phyloP scores from a whole-genome alignment of 768 basidiomycete genomes.

The Psilocybe subaeruginosa region DNA sequence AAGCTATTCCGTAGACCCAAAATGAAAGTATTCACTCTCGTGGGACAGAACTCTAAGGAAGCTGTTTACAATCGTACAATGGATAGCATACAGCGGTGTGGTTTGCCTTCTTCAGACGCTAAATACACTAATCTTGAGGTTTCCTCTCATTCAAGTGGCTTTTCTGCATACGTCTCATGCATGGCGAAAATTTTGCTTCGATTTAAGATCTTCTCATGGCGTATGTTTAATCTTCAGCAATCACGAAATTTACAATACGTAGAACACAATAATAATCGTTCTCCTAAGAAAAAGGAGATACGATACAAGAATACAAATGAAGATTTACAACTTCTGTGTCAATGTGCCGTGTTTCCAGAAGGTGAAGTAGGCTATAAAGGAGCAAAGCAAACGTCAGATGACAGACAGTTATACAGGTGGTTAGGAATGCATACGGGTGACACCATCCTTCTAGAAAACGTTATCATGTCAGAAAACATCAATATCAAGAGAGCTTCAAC shows the following conservation, averaged over 20 bases:
- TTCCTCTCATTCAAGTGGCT: too few species aligned
- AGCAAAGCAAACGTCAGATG: conserved; percentile 1
- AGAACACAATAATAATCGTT: neutral
- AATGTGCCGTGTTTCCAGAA: conserved; percentile 98
- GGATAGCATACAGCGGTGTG: too few species aligned
- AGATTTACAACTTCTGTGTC: conserved; percentile 64
- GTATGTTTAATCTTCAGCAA: too few species aligned
- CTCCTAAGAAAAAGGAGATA: conserved; percentile 4
- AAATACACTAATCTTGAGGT: too few species aligned
- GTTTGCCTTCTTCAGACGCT: too few species aligned
- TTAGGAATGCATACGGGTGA: conserved; percentile 65
- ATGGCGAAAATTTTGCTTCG: too few species aligned
- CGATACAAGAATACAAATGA: conserved; percentile 5
- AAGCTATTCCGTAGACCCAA: too few species aligned
- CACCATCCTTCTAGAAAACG: conserved; percentile 64
- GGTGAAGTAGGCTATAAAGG: conserved; percentile 74
- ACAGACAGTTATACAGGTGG: conserved; percentile 1
- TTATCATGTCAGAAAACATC: neutral
- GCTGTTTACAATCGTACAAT: too few species aligned
- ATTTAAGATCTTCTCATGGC: too few species aligned
- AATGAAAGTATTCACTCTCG: too few species aligned
- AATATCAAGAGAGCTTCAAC: neutral
- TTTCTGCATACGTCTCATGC: too few species aligned
- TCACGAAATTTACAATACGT: neutral
- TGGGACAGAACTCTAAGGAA: too few species aligned